Evolutionary conservation across 2,329 filamentous ascomycete species (phyloP), one percentile per base, ranked within the genome.

Genomic region (Epichloe amarillans): DNA sequence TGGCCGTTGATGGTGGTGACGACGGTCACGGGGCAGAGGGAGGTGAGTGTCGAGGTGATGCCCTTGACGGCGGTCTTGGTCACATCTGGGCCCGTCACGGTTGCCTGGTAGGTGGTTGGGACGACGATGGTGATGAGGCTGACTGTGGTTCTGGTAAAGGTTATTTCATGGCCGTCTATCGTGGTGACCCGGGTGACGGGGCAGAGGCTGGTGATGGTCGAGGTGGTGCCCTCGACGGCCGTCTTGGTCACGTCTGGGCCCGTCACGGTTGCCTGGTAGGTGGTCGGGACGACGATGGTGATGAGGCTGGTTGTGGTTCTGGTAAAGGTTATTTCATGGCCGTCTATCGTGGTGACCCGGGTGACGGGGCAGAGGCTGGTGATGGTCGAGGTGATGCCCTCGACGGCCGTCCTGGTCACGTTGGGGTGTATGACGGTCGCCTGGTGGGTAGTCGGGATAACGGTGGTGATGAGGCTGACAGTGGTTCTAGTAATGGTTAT

Each of bases 311-410:
- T 57, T 10, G 54, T 58, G 2, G 56, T 61, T 41, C 61, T 57
- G 2, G 58, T 62, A 21, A 51, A 41, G 6, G 55, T 58, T 8
- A 47, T 37, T 5, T 56, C 53, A 17, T 55, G 49, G 4, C 57
- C 55, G 4, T 38, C 39, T 23, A 57, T 66, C 2, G 63, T 62
- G 8, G 66, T 66, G 1, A 64, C 66, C 4, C 62, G 57, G 10
- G 66, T 66, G 12, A 73, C 57, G 14, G 72, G 71, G 59, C 66
- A 71, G 5, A 72, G 61, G 21, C 63, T 66, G 11, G 73, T 76
- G 44, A 67, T 49, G 23, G 69, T 73, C 3, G 62, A 65, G 55
- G 70, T 68, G n/a, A 62, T 62, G 6, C 67, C 60, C 30, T 64
- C 62, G 11, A 61, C 61, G 2, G 60, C 61, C 0, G 64, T 67